Evolutionary conservation across 306 rosid species (phyloP).

Genomic region (Aeschynomene evenia): DNA sequence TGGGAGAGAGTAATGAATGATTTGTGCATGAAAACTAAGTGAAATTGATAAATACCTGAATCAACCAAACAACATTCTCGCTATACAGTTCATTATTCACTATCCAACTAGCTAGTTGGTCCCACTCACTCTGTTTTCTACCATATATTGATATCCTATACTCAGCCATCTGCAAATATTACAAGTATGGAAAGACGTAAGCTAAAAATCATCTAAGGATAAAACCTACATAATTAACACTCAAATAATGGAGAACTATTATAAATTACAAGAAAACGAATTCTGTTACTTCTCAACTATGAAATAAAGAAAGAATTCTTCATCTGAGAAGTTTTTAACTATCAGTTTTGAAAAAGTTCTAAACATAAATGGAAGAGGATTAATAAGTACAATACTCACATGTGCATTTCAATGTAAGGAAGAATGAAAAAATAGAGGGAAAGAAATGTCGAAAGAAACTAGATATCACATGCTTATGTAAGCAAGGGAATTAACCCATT

Average conservation of each 20-base stretch:
- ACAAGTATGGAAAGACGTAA: background rate
- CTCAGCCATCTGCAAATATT: constrained; percentile 73
- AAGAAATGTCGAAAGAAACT: background rate
- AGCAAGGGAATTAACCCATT: background rate
- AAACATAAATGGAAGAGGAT: background rate
- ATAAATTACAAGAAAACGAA: background rate
- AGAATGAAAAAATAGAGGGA: background rate
- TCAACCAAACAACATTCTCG: constrained; percentile 83
- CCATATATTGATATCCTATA: constrained; percentile 82
- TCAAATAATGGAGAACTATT: background rate
- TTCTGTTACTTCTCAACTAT: background rate
- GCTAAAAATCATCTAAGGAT: constrained; percentile 14
- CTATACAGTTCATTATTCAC: constrained; percentile 75
- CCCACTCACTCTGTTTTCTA: constrained; percentile 93
- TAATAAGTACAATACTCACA: background rate
- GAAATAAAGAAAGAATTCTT: background rate
- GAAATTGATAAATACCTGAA: constrained; percentile 56
- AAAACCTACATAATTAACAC: background rate
- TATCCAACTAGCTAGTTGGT: constrained; percentile 86
- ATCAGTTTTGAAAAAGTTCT: background rate
- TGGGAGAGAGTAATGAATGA: background rate
- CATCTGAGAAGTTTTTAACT: background rate
- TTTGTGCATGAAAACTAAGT: background rate
- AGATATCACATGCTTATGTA: background rate
- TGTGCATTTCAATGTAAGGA: background rate